Conservation (phyloP, 140 eudicot species). For the Oenanthe javanica region DNA sequence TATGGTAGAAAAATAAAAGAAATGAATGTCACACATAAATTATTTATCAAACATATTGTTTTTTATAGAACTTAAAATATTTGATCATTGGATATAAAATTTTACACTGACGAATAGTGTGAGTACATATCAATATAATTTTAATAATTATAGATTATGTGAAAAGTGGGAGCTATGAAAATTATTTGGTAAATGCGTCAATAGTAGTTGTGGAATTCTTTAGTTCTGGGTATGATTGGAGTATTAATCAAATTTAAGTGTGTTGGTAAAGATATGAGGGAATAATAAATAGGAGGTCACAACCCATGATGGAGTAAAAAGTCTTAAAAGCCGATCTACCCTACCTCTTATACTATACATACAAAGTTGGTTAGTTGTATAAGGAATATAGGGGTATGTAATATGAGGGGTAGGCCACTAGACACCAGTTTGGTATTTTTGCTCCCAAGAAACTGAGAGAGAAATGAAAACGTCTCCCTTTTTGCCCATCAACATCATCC, state of each 20-base stretch:
- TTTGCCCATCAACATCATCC: constrained; percentile 10
- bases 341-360: neutral
- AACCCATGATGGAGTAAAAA: neutral
- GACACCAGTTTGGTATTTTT: neutral
- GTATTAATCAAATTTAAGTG: neutral
- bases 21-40: no score
- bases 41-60: no score
- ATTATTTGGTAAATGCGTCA: no score
- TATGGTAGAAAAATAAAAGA: no score
- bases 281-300: neutral
- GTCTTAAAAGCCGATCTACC: neutral
- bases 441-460: neutral
- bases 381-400: neutral
- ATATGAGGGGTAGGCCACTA: neutral
- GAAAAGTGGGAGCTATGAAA: no score
- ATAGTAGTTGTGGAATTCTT: neutral
- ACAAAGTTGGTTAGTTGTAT: neutral
- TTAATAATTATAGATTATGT: no score
- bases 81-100: no score
- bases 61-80: no score
- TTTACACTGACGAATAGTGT: no score
- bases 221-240: neutral
- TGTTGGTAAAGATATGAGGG: neutral
- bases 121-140: no score
- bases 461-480: neutral